Evolutionary conservation across 2,329 filamentous ascomycete species (phyloP), one percentile per base, ranked within the genome.

Genomic region (Furcasterigmium furcatum): DNA sequence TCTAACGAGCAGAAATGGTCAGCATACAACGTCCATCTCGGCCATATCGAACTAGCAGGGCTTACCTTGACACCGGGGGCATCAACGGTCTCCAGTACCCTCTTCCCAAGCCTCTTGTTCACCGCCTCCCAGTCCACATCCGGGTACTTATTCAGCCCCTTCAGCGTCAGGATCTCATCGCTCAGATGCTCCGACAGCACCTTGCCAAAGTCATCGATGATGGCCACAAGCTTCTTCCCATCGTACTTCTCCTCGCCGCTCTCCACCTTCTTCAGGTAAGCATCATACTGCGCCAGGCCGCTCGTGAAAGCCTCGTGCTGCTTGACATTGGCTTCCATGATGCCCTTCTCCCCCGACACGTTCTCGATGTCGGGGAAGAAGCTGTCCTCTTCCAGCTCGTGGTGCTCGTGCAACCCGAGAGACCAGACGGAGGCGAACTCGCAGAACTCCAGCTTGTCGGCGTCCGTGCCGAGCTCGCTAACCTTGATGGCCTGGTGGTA

Each of bases 161-260:
- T 41, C 14, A 73, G 59, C 32, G 61, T 61, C 27, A 55, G 53
- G 36, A 73, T 65, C 50, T 74, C 70, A 7, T 68, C 60, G 4
- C 49, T 50, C 10, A 73, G 53, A 49, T 73, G 71, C 29, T 56
- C 43, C 30, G 52, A 51, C 44, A 73, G 50, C 4, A 51, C 49
- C 1, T 58, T 54, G 29, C 59, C 66, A 42, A 73, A 70, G 2
- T 35, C 46, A 53, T 70, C 64, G 39, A 71, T 59, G 18, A 67
- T 55, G 7, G 20, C 14, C 14, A 46, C 48, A 4, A 70, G 46
- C 41, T 54, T 63, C 2, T 47, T 35, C 1, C 65, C 67, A 42
- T 64, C 58, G 34, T 63, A 66, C 16, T 55, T 43, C 10, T 61
- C 57, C 24, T 57, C 55, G 7, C 50, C 55, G 10, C 47, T 56